Conservation (phyloP, 1,284 basidiomycete species). For the Tylopilus sp. region DNA sequence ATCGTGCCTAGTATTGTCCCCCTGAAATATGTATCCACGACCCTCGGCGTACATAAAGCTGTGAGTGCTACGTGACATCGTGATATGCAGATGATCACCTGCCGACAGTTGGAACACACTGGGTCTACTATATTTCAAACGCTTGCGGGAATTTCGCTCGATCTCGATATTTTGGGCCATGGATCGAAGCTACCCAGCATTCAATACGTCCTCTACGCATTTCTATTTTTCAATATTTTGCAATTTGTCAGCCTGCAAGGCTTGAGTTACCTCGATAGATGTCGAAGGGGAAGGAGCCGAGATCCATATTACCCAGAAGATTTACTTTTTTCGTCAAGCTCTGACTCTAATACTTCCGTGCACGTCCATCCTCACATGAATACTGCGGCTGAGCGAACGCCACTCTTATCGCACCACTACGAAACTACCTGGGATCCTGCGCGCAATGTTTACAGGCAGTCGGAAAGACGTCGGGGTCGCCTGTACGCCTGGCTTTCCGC, state of each 20-base stretch:
- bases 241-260: conserved; percentile 55
- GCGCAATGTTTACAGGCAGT: conserved; percentile 29
- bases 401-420: conserved; percentile 11
- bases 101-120: conserved; percentile 64
- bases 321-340: background rate
- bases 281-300: conserved; percentile 29
- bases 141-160: conserved; percentile 61
- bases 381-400: conserved; percentile 10
- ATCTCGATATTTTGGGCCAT: conserved; percentile 30
- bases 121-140: conserved; percentile 73
- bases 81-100: background rate
- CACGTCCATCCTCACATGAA: background rate
- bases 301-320: conserved; percentile 20
- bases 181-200: conserved; percentile 29
- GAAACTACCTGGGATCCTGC: conserved; percentile 7
- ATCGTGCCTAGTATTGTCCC: conserved; percentile 74
- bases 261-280: conserved; percentile 47
- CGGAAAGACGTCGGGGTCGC: conserved; percentile 50
- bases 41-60: conserved; percentile 76
- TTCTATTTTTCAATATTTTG: conserved; percentile 57
- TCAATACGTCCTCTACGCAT: conserved; percentile 57
- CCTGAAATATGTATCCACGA: conserved; percentile 71
- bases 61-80: conserved; percentile 41
- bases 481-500: conserved; percentile 48
- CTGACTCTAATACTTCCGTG: background rate